A percentile compares a stretch with the other conserved stretches of the same genome.
Conservation (phyloP, 352 stramenopile species). For the Discostella stelligera region DNA sequence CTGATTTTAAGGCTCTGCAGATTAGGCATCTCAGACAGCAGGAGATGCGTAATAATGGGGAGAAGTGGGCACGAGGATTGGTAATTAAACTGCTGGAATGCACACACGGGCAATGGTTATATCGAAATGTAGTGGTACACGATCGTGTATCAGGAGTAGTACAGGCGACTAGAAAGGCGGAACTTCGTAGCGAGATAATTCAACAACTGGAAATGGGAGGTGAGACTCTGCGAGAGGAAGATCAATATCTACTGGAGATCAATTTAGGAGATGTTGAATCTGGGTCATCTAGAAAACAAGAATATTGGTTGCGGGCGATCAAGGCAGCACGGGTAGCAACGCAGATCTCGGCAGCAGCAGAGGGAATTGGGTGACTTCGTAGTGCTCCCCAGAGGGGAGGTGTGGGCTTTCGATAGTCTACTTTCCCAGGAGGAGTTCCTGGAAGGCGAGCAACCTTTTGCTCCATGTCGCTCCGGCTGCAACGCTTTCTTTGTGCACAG, state of each 20-base stretch:
- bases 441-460: too few species aligned
- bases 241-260: constrained; percentile 8
- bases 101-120: constrained; percentile 19
- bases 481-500: too few species aligned
- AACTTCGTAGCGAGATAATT: constrained; percentile 10
- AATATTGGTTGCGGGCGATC: constrained; percentile 6
- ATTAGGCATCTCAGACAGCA: neutral
- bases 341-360: too few species aligned
- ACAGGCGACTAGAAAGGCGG: neutral
- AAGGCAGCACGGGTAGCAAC: constrained; percentile 8
- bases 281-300: neutral
- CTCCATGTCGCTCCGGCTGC: too few species aligned
- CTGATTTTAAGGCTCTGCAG: neutral
- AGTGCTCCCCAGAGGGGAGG: too few species aligned
- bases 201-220: constrained; percentile 5
- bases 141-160: constrained; percentile 8
- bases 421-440: too few species aligned
- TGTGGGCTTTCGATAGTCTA: too few species aligned
- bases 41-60: neutral
- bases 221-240: constrained; percentile 4
- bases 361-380: too few species aligned
- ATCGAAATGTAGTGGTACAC: constrained; percentile 14
- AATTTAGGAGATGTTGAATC: constrained; percentile 13
- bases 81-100: constrained; percentile 5
- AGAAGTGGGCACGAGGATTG: constrained; percentile 1